Conservation (phyloP, 805 yeast genomes). For the Ogataea haglerorum region DNA sequence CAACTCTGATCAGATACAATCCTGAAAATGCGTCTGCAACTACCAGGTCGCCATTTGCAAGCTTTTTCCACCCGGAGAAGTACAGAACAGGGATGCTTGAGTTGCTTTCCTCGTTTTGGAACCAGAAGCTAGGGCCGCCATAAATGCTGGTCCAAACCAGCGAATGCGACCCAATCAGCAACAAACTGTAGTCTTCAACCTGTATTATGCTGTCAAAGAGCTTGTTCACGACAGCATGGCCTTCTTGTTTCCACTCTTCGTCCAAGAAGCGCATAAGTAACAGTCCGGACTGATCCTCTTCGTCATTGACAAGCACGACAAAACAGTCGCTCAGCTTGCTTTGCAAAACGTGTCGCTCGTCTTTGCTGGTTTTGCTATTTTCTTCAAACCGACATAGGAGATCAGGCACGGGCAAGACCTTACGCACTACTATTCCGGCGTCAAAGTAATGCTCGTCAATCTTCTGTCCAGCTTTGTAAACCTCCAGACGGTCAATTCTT, state of each 20-base stretch:
- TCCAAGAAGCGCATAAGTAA: slow-evolving; percentile 5
- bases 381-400: slow-evolving; percentile 10
- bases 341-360: slow-evolving; percentile 2
- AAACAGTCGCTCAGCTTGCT: slow-evolving; percentile 10
- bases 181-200: slow-evolving; percentile 5
- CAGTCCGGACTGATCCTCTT: slow-evolving; percentile 6
- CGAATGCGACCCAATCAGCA: slow-evolving; percentile 16
- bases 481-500: slow-evolving; percentile 5
- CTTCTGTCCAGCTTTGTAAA: neutral
- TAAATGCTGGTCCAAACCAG: slow-evolving; percentile 6
- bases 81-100: neutral
- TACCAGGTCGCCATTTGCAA: slow-evolving; percentile 4
- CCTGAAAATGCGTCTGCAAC: slow-evolving; percentile 26
- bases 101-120: neutral
- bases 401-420: slow-evolving; percentile 3
- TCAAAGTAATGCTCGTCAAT: slow-evolving; percentile 16
- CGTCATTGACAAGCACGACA: slow-evolving; percentile 13
- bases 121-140: neutral
- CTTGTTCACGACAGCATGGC: slow-evolving; percentile 3
- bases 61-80: slow-evolving; percentile 4
- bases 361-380: slow-evolving; percentile 3
- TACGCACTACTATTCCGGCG: slow-evolving; percentile 10
- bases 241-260: slow-evolving; percentile 5
- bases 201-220: slow-evolving; percentile 3
- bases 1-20: slow-evolving; percentile 11